phyloP scores from a whole-genome alignment of 2,329 filamentous ascomycete species.

The Neobulgaria alba region DNA sequence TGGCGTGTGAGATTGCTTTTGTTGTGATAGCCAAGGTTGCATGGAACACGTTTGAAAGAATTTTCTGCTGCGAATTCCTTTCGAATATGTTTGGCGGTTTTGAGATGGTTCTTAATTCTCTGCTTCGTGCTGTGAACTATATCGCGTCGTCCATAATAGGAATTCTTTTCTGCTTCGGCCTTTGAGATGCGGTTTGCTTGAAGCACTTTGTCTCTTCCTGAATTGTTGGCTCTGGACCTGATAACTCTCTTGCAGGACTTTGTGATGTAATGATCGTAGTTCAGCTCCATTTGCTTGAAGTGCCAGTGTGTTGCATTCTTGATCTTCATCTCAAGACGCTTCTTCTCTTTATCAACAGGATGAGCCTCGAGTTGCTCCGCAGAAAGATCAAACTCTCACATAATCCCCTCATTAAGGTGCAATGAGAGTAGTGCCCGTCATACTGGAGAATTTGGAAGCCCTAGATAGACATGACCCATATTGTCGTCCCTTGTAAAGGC shows the following conservation, averaged over 20 bases:
- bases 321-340: not conserved
- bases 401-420: constrained; percentile 2
- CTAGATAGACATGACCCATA: constrained; percentile 5
- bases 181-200: not conserved
- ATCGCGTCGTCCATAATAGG: not conserved
- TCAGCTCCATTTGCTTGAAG: not conserved
- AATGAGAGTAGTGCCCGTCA: constrained; percentile 6
- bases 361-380: constrained; percentile 3
- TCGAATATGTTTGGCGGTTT: too few relatives aligned
- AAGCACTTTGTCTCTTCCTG: not conserved
- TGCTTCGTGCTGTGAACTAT: too few relatives aligned
- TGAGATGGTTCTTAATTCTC: too few relatives aligned
- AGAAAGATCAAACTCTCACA: constrained; percentile 2
- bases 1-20: not conserved
- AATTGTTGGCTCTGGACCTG: not conserved
- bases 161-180: not conserved
- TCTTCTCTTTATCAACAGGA: not conserved
- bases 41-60: not conserved
- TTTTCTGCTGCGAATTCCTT: not conserved
- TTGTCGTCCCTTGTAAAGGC: not conserved
- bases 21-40: not conserved
- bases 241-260: not conserved
- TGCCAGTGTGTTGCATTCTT: not conserved
- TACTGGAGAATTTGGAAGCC: constrained; percentile 1
- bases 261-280: not conserved